Evolutionary conservation across 169 alveolate genomes (phyloP), one percentile per base, ranked within the genome.

Genomic region (Perkinsus olseni): DNA sequence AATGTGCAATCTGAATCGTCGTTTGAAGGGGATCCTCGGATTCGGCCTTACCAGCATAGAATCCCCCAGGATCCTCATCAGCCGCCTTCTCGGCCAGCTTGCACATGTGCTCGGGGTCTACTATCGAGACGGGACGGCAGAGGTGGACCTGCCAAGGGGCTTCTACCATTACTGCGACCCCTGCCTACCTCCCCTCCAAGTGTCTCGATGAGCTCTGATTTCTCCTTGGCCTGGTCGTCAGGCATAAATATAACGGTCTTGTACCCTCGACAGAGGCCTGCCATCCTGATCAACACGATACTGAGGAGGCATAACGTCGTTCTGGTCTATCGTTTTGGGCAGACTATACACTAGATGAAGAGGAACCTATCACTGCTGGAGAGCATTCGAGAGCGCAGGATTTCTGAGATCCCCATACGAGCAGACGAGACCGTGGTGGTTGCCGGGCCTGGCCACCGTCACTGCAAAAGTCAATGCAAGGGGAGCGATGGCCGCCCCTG

Each of bases 191-290:
- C 82, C 31, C 82, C 82, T 24, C 82, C 82, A 10, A 82, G 50
- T 10, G 92, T 37, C 92, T 37, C 50, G 3, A 38, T 36, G 45
- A 36, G 21, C 39, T 38, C 92, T 24, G 62, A 28, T 36, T 91
- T 91, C 92, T 91, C 92, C 92, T 91, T 31, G 21, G 74, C 92
- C 74, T 91, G 92, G 20, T 91, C 92, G 62, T 91, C 62, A 6
- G 92, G 92, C 92, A 91, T 39, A 31, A 91, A 91, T 10, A 91
- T 91, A 24, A 31, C 40, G 34, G 62, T 37, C 92, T 91, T 31
- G 50, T 91, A 91, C 37, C 50, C 50, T 36, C 48, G 39, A 36
- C 37, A 3, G 36, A 38, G 39, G 92, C 92, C 40, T 1, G 50
- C 92, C 92, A 91, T 38, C 31, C 82, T 62, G 34, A 62, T n/a